These are phyloP conservation scores for Fusarium poae DNA, from an alignment of 2,329 filamentous ascomycete genomes.

Conservation along the genomic window DNA sequence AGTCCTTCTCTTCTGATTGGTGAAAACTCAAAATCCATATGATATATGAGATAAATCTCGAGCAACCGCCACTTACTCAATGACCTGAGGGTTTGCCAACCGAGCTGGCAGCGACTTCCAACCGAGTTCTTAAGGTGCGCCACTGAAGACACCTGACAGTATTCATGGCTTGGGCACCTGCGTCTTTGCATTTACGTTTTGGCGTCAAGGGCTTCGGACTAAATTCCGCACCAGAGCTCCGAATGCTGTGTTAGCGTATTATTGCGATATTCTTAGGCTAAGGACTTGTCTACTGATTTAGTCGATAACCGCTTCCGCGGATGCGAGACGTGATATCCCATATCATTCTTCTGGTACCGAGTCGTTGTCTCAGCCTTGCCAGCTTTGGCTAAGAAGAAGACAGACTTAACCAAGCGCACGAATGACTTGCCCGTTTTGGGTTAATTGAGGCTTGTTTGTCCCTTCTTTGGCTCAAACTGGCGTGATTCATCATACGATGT, in stretches of 20 bases:
- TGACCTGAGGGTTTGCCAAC: conserved; percentile 19
- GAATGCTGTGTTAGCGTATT: conserved; percentile 5
- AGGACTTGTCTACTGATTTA: conserved; percentile 7
- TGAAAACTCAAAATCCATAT: background rate
- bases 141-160: conserved; percentile 26
- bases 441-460: conserved; percentile 33
- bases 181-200: conserved; percentile 8
- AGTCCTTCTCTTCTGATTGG: conserved; percentile 2
- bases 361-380: conserved; percentile 48
- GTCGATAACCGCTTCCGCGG: conserved; percentile 13
- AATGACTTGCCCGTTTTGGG: conserved; percentile 12
- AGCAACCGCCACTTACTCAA: conserved; percentile 11
- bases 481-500: conserved; percentile 49
- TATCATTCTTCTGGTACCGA: conserved; percentile 29
- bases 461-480: conserved; percentile 35
- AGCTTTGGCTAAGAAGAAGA: conserved; percentile 28
- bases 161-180: conserved; percentile 12
- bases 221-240: conserved; percentile 18
- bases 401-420: conserved; percentile 11
- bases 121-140: conserved; percentile 26
- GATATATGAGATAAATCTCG: conserved; percentile 10
- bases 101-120: conserved; percentile 15
- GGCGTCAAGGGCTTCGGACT: background rate
- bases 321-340: conserved; percentile 32
- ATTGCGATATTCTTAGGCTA: conserved; percentile 4